Conservation (phyloP, 176 grass and related monocot genomes). For the Oryza meridionalis region DNA sequence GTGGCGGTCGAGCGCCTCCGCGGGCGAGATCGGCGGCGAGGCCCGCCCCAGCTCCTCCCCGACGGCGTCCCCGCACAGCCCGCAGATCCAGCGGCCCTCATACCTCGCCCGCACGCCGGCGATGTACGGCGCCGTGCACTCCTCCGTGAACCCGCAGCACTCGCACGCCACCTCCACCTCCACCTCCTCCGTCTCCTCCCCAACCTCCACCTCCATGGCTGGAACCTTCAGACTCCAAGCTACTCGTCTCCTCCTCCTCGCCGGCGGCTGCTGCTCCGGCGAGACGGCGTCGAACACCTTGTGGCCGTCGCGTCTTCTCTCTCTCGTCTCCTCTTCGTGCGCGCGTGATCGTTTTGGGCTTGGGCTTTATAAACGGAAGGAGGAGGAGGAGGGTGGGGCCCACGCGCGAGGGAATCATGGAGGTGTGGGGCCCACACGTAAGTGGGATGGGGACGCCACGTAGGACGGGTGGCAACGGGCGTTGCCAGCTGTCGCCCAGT, state of each 20-base stretch:
- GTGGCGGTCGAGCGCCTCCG: constrained; percentile 82
- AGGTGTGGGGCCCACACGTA: not conserved
- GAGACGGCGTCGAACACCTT: not conserved
- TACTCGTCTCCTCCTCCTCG: too few relatives aligned
- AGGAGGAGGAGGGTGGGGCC: not conserved
- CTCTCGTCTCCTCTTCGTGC: not conserved
- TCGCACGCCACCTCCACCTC: constrained; percentile 74
- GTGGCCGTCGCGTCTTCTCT: too few relatives aligned
- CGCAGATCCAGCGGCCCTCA: constrained; percentile 76
- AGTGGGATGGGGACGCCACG: constrained; percentile 1
- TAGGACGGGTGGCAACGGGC: not conserved
- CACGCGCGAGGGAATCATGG: constrained; percentile 26
- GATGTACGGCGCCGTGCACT: constrained; percentile 80
- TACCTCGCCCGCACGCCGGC: constrained; percentile 61
- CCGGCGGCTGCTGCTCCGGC: not conserved
- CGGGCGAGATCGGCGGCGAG: constrained; percentile 55
- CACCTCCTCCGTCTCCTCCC: constrained; percentile 22
- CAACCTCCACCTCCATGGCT: constrained; percentile 37
- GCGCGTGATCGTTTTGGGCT: not conserved
- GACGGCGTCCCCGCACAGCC: constrained; percentile 78
- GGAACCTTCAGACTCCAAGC: not conserved
- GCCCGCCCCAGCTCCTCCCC: constrained; percentile 68
- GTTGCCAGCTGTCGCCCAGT: constrained; percentile 48
- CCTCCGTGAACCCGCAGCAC: constrained; percentile 86
- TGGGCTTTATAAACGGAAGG: not conserved